Percentiles rank a stretch among this genome's conserved stretches.
Evolutionary conservation across 176 grass and related monocot genomes (phyloP).

Genomic region (Oryza longistaminata): DNA sequence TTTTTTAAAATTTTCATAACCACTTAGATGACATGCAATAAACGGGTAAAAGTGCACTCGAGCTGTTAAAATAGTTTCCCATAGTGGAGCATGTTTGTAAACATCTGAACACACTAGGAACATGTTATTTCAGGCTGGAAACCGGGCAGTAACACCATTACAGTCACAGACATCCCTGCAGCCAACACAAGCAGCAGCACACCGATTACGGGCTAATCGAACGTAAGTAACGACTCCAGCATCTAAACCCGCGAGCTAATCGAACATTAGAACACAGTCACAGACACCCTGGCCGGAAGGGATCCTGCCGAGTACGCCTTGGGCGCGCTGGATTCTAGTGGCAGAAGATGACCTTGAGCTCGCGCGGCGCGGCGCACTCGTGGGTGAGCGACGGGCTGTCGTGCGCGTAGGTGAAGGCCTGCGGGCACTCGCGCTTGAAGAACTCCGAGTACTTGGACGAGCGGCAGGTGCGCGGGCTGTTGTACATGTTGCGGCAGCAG

Average conservation of each 20-base stretch:
- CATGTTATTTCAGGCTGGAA: constrained; percentile 20
- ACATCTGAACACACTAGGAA: background rate
- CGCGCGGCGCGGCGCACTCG: constrained; percentile 70
- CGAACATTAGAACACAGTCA: constrained; percentile 14
- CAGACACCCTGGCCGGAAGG: background rate
- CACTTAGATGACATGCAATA: no score
- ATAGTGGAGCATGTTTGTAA: background rate
- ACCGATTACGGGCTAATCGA: background rate
- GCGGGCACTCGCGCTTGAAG: constrained; percentile 92
- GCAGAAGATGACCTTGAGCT: constrained; percentile 99
- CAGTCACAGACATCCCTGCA: background rate
- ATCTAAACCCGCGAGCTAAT: background rate
- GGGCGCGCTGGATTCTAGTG: constrained; percentile 46
- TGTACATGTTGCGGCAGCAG: constrained; percentile 93
- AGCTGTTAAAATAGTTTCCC: no score
- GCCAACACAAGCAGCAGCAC: background rate
- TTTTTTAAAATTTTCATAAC: no score
- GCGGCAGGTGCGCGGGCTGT: constrained; percentile 68
- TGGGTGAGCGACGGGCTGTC: constrained; percentile 84
- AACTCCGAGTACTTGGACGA: constrained; percentile 81
- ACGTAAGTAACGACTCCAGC: background rate
- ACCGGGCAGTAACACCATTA: background rate
- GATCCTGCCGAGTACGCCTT: background rate
- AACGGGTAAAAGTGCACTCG: no score
- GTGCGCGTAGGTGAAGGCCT: constrained; percentile 89